Evolutionary conservation across 495 filamentous ascomycete species (phyloP), one percentile per base, ranked within the genome.

Genomic region (Chlorociboria aeruginascens): DNA sequence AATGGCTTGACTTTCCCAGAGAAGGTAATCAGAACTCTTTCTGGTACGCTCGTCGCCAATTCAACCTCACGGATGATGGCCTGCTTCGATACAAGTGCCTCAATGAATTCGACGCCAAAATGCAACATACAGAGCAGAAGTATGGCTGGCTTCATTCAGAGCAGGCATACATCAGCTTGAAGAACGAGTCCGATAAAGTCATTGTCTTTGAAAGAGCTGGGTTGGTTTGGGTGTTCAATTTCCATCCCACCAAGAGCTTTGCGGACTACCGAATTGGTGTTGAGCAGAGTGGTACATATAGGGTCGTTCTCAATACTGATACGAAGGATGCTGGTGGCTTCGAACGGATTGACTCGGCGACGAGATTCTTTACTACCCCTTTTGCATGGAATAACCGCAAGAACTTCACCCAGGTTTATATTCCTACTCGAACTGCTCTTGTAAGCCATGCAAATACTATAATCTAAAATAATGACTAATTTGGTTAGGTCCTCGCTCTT

Each of bases 1-100:
- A 98, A 69, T 98, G 92, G 92, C 86, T 98, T 46, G 92, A 98
- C 63, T 98, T 98, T 67, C 92, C 92, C 9, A 83, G 92, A 30
- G 89, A 76, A 51, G 92, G 93, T 40, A 98, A 98, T 72, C 67
- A 83, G 59, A 96, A 97, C 65, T 89, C 83, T 52, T 98, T 86
- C 78, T 92, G 89, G 81, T 98, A 97, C 64, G 92, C 92, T 2
- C 81, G 92, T 3, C 85, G 92, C 40, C 92, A 95, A 65, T 82
- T 95, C 52, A 96, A 98, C 64, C 77, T 98, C 6, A 81, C 87
- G 0, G 87, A 95, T 46, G 92, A 98, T 66, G 48, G 66, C 7
- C 73, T 92, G 3, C 77, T 97, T 38, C 83, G 92, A 2, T 98
- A 98, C 68, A 74, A 79, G 51, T 93, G 84, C 68, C 81, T 98